Conservation (phyloP, 176 grass and related monocot species). For the Hyparrhenia diplandra region DNA sequence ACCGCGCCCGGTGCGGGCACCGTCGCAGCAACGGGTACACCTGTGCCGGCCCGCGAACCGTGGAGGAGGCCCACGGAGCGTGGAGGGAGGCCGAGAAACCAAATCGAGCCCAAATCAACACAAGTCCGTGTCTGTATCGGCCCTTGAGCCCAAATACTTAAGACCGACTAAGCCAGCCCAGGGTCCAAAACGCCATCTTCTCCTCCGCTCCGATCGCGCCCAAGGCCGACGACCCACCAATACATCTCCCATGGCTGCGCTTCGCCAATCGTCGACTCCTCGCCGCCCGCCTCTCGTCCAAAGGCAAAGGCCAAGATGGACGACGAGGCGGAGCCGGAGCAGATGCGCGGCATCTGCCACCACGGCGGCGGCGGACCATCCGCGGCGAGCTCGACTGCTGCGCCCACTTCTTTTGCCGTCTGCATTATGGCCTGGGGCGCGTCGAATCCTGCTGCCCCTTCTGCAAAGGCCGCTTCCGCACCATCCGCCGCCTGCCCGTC, state of each 20-base stretch:
- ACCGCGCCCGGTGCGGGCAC: too few species aligned
- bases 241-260: constrained; percentile 5
- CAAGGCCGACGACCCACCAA: background rate
- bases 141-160: background rate
- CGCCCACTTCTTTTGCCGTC: constrained; percentile 77
- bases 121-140: background rate
- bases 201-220: background rate
- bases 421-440: constrained; percentile 95
- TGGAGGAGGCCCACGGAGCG: too few species aligned
- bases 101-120: background rate
- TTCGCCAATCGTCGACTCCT: constrained; percentile 9
- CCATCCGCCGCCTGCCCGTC: constrained; percentile 60
- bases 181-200: background rate
- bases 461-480: constrained; percentile 67
- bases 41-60: too few species aligned
- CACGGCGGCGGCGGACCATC: constrained; percentile 31
- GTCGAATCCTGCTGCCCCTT: constrained; percentile 85
- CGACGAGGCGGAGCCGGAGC: background rate
- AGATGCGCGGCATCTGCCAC: constrained; percentile 75
- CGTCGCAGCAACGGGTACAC: too few species aligned
- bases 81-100: background rate
- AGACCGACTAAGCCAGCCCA: background rate
- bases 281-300: background rate
- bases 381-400: constrained; percentile 73
- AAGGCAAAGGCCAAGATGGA: constrained; percentile 31